A percentile compares a stretch with the other conserved stretches of the same genome.
Evolutionary conservation across 2,329 filamentous ascomycete genomes (phyloP).

Genomic region (Lecanicillium sp.): DNA sequence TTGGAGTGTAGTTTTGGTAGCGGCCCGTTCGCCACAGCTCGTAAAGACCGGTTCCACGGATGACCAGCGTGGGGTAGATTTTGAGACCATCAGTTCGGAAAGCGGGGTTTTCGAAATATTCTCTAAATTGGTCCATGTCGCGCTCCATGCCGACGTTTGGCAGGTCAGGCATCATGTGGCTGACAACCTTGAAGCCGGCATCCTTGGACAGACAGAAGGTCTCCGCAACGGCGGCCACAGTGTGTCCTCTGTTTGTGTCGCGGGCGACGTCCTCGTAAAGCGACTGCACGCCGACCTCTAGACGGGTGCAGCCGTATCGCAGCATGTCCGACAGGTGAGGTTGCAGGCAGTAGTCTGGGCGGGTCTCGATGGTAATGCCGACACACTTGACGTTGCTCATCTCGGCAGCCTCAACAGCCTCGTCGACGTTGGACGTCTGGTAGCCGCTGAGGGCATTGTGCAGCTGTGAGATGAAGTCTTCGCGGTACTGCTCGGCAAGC

Average conservation of each 20-base stretch:
- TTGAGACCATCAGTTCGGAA: slow-evolving; percentile 97
- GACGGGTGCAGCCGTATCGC: slow-evolving; percentile 89
- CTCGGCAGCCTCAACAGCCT: slow-evolving; percentile 88
- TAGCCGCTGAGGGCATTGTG: slow-evolving; percentile 97
- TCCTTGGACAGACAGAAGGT: slow-evolving; percentile 98
- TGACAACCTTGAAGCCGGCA: slow-evolving; percentile 97
- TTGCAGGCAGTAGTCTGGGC: slow-evolving; percentile 93
- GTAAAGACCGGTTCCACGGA: slow-evolving; percentile 91
- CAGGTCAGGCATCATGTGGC: slow-evolving; percentile 99
- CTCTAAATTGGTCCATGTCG: slow-evolving; percentile 91
- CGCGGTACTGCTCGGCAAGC: slow-evolving; percentile 77
- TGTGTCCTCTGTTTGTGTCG: slow-evolving; percentile 95
- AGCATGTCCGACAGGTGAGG: slow-evolving; percentile 95
- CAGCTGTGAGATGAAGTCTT: slow-evolving; percentile 89
- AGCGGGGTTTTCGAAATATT: slow-evolving; percentile 95
- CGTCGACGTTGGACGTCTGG: slow-evolving; percentile 88
- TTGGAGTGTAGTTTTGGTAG: slow-evolving; percentile 98
- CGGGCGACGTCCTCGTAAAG: slow-evolving; percentile 97
- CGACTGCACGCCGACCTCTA: slow-evolving; percentile 94
- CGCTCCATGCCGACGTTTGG: slow-evolving; percentile 98
- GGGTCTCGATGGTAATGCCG: slow-evolving; percentile 95
- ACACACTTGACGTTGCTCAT: slow-evolving; percentile 98
- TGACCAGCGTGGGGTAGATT: slow-evolving; percentile 96
- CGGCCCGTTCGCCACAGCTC: slow-evolving; percentile 95
- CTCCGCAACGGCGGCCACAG: slow-evolving; percentile 88